phyloP scores from a whole-genome alignment of 2,329 filamentous ascomycete species.

The Daldinia sp. region DNA sequence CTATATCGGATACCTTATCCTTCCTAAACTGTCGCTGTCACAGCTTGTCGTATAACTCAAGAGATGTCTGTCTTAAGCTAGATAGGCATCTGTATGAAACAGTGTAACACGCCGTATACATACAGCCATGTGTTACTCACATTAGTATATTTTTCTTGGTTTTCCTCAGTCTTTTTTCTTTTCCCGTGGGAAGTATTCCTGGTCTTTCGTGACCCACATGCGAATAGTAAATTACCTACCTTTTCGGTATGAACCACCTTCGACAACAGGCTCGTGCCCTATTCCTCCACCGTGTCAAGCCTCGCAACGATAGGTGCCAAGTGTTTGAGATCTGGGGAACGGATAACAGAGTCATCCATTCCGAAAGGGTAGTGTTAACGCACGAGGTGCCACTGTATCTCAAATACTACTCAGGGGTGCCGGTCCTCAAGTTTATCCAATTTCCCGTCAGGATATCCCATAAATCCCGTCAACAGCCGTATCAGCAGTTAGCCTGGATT shows the following conservation, averaged over 20 bases:
- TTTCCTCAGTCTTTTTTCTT: too few relatives aligned
- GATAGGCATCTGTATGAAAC: background rate
- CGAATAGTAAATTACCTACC: background rate
- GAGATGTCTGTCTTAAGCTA: too few relatives aligned
- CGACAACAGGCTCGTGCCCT: background rate
- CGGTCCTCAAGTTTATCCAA: slow-evolving; percentile 9
- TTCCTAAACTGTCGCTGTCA: background rate
- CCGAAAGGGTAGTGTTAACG: background rate
- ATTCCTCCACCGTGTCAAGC: background rate
- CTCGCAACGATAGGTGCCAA: background rate
- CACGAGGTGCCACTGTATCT: slow-evolving; percentile 1
- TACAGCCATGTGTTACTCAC: background rate
- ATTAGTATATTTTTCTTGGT: background rate
- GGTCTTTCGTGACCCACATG: too few relatives aligned
- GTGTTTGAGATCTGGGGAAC: slow-evolving; percentile 12
- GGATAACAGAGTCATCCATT: background rate
- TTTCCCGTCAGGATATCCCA: background rate
- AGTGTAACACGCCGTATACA: background rate
- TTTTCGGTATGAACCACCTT: slow-evolving; percentile 5
- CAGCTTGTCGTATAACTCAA: background rate
- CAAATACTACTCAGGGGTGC: background rate
- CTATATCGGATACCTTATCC: background rate
- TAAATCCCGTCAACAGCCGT: background rate
- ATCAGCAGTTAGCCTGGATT: background rate
- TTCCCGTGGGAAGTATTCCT: background rate